Evolutionary conservation across 2,329 filamentous ascomycete species (phyloP).

Genomic region (Aspergillus tanneri): DNA sequence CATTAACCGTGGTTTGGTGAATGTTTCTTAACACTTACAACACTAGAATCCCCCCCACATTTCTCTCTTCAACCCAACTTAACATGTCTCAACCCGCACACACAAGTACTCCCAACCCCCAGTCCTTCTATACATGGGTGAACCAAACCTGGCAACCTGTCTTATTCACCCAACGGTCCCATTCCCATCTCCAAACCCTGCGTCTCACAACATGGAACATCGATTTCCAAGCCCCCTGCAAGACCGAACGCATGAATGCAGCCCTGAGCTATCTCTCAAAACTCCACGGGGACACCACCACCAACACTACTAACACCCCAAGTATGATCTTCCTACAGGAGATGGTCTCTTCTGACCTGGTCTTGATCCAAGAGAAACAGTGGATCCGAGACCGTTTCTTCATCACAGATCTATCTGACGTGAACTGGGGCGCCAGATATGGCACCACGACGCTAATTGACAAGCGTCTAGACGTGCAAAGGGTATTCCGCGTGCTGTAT

Average conservation of each 20-base stretch:
- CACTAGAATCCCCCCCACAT: background rate
- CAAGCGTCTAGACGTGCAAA: constrained; percentile 43
- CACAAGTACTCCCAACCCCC: background rate
- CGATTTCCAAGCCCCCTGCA: constrained; percentile 44
- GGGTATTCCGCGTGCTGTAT: constrained; percentile 55
- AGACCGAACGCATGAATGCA: constrained; percentile 42
- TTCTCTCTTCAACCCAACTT: background rate
- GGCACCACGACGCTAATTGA: constrained; percentile 57
- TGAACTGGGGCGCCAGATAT: constrained; percentile 50
- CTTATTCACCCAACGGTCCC: background rate
- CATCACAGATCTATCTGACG: constrained; percentile 48
- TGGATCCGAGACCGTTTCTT: constrained; percentile 53
- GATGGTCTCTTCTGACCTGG: constrained; percentile 49
- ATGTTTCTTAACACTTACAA: constrained; percentile 6
- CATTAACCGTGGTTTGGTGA: no score
- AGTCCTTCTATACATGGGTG: constrained; percentile 10
- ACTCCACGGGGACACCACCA: constrained; percentile 23
- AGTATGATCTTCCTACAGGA: constrained; percentile 55
- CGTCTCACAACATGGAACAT: constrained; percentile 51
- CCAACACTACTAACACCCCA: constrained; percentile 24
- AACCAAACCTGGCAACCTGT: constrained; percentile 2
- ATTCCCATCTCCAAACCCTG: constrained; percentile 18
- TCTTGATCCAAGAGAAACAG: constrained; percentile 42
- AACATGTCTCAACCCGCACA: background rate
- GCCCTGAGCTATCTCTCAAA: constrained; percentile 42